phyloP scores from a whole-genome alignment of 73 alveolate species.

The Tetrahymena malaccensis region DNA sequence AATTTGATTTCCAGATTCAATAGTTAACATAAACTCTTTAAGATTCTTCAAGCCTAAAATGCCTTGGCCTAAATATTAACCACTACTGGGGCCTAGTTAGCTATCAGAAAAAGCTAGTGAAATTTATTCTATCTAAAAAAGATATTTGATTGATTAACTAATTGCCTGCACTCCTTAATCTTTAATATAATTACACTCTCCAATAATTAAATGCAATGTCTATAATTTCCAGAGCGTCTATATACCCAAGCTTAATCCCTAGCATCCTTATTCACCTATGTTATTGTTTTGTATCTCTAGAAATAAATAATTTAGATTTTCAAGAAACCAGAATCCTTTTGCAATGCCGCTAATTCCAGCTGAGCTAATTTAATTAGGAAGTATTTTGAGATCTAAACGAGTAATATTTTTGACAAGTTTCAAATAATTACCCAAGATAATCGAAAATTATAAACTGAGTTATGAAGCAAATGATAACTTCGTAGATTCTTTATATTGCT shows the following conservation, averaged over 20 bases:
- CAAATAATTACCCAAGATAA: not conserved
- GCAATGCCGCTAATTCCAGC: not conserved
- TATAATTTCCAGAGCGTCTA: not conserved
- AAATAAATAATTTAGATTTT: not conserved
- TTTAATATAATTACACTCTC: not conserved
- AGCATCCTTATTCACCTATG: not conserved
- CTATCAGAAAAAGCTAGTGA: not conserved
- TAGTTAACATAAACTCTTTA: not conserved
- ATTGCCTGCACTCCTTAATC: not conserved
- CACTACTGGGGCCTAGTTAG: not conserved
- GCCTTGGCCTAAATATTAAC: not conserved
- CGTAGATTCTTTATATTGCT: not conserved
- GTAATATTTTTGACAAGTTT: not conserved
- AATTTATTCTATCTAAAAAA: not conserved
- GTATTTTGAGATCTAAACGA: not conserved
- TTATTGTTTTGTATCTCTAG: not conserved
- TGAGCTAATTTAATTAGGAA: not conserved
- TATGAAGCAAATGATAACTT: not conserved
- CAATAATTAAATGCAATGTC: not conserved
- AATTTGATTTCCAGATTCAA: not conserved
- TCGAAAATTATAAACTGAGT: not conserved
- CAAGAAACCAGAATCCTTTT: not conserved
- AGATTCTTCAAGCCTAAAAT: not conserved
- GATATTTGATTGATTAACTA: not conserved
- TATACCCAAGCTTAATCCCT: not conserved